phyloP scores from a whole-genome alignment of 1,284 basidiomycete species.

The Cystobasidiaceae sp. region DNA sequence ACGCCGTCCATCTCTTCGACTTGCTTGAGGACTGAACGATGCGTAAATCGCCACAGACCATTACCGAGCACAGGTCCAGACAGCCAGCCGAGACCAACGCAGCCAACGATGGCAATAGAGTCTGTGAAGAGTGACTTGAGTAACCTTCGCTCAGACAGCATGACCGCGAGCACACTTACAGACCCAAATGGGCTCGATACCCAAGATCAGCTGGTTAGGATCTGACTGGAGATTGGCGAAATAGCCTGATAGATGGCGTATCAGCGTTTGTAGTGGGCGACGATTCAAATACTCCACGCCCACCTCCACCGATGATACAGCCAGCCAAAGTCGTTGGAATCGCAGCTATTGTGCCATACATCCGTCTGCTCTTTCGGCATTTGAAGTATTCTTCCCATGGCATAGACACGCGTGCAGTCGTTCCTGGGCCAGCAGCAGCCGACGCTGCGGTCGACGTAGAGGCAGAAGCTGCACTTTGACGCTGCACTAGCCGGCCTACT shows the following conservation, averaged over 20 bases:
- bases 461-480: not conserved
- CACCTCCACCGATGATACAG: conserved; percentile 19
- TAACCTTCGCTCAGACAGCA: not conserved
- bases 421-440: not conserved
- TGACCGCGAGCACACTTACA: conserved; percentile 1
- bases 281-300: conserved; percentile 12
- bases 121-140: not conserved
- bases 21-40: conserved; percentile 30
- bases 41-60: conserved; percentile 35
- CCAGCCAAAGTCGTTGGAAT: conserved; percentile 40
- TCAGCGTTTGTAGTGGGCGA: conserved; percentile 36
- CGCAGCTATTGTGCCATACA: conserved; percentile 37
- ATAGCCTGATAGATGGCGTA: conserved; percentile 3
- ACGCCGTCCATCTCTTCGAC: conserved; percentile 42
- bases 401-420: not conserved
- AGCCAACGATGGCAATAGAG: conserved; percentile 35
- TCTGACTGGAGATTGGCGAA: conserved; percentile 21
- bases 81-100: conserved; percentile 40
- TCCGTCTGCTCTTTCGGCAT: conserved; percentile 33
- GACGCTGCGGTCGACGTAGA: not conserved
- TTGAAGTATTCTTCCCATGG: conserved; percentile 40
- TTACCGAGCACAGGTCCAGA: conserved; percentile 39
- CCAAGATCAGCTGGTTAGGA: conserved; percentile 36
- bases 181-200: conserved; percentile 38
- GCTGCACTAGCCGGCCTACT: not conserved